A percentile compares a stretch with the other conserved stretches of the same genome.
These are phyloP conservation scores for Trametes versicolor DNA, from an alignment of 1,284 basidiomycete genomes.

Conservation along the genomic window DNA sequence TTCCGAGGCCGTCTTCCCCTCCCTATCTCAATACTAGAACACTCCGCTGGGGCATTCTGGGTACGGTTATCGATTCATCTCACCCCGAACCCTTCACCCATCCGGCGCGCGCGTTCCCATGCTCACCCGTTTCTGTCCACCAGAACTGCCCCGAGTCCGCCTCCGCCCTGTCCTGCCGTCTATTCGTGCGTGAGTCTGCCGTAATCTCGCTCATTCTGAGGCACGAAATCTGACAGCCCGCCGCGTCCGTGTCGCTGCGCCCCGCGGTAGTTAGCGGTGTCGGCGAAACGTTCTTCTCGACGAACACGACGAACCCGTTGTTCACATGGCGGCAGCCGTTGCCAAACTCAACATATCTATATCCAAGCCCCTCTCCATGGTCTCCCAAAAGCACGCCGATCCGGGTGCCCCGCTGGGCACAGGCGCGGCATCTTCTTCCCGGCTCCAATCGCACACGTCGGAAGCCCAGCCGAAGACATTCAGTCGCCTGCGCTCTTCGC, in stretches of 20 bases:
- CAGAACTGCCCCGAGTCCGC: conserved; percentile 34
- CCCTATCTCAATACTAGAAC: conserved; percentile 34
- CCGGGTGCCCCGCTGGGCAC: conserved; percentile 45
- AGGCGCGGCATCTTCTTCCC: conserved; percentile 55
- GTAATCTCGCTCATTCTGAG: conserved; percentile 18
- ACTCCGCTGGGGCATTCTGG: conserved; percentile 33
- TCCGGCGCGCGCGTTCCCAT: conserved; percentile 31
- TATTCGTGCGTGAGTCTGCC: conserved; percentile 33
- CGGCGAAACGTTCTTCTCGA: conserved; percentile 33
- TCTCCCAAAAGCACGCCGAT: conserved; percentile 53
- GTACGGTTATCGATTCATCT: conserved; percentile 30
- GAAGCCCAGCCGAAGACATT: conserved; percentile 63
- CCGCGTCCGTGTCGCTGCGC: conserved; percentile 16
- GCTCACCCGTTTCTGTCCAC: conserved; percentile 33
- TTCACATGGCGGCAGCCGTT: conserved; percentile 61
- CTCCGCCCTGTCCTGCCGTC: conserved; percentile 25
- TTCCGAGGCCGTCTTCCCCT: conserved; percentile 28
- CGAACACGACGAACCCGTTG: conserved; percentile 33
- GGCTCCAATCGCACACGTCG: conserved; percentile 39
- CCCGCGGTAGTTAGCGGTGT: conserved; percentile 32
- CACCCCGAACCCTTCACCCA: conserved; percentile 25
- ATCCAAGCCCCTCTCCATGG: conserved; percentile 58
- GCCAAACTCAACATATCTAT: conserved; percentile 52
- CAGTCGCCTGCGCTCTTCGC: conserved; percentile 68
- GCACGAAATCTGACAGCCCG: conserved; percentile 17